These are phyloP conservation scores for Zasmidium citrigriseum DNA, from an alignment of 2,329 filamentous ascomycete species.

Conservation along the genomic window DNA sequence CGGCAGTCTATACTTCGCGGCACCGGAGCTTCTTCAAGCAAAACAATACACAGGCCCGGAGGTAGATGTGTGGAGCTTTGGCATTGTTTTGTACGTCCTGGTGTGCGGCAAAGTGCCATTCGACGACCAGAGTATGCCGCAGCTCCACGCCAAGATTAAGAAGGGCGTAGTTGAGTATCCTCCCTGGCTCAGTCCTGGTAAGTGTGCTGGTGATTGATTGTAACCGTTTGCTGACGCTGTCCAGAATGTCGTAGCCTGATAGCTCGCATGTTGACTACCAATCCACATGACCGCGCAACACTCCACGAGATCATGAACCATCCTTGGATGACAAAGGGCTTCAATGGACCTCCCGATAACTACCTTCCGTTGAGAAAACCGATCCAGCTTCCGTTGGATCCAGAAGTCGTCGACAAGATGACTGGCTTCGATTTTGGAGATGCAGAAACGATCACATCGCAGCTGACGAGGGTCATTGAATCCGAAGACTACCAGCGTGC, in stretches of 20 bases:
- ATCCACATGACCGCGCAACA: slow-evolving; percentile 81
- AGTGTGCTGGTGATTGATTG: slow-evolving; percentile 35
- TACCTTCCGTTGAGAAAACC: slow-evolving; percentile 82
- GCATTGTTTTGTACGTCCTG: slow-evolving; percentile 93
- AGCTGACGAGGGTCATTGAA: slow-evolving; percentile 82
- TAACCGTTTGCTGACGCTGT: slow-evolving; percentile 4
- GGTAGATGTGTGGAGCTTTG: slow-evolving; percentile 98
- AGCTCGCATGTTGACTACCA: slow-evolving; percentile 92
- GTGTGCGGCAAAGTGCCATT: slow-evolving; percentile 98
- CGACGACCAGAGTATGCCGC: slow-evolving; percentile 98
- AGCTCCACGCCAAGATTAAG: slow-evolving; percentile 97
- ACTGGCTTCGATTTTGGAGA: slow-evolving; percentile 96
- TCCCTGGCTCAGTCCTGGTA: slow-evolving; percentile 86
- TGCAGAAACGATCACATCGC: slow-evolving; percentile 76
- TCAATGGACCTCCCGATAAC: slow-evolving; percentile 82
- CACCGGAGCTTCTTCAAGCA: slow-evolving; percentile 89
- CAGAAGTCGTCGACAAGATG: slow-evolving; percentile 86
- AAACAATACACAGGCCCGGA: slow-evolving; percentile 94
- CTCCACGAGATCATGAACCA: slow-evolving; percentile 92
- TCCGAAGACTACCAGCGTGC: slow-evolving; percentile 93
- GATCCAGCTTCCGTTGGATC: slow-evolving; percentile 79
- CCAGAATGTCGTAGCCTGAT: slow-evolving; percentile 91
- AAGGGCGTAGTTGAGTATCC: slow-evolving; percentile 95
- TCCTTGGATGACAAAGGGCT: slow-evolving; percentile 94
- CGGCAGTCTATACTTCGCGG: slow-evolving; percentile 95